Evolutionary conservation across 352 stramenopile species (phyloP).

Genomic region (Phytophthora chlamydospora): DNA sequence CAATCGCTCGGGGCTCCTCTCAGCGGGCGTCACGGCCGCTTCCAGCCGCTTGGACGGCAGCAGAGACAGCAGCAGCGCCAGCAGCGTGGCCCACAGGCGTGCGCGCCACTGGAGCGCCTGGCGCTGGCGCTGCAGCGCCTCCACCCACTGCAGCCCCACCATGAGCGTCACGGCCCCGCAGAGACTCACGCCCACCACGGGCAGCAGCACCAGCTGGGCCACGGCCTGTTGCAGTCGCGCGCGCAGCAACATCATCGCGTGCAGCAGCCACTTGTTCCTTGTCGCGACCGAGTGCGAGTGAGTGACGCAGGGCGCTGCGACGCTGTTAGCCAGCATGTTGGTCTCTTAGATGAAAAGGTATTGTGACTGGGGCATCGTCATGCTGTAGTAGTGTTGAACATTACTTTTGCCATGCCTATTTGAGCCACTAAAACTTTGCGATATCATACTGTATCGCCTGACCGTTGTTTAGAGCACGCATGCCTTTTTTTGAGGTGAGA

Average conservation of each 20-base stretch:
- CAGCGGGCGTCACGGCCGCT: constrained; percentile 10
- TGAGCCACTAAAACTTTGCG: too few relatives aligned
- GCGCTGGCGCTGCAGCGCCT: constrained; percentile 45
- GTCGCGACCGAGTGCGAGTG: constrained; percentile 25
- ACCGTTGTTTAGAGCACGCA: too few relatives aligned
- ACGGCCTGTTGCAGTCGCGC: constrained; percentile 41
- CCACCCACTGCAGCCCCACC: constrained; percentile 66
- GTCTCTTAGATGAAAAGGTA: too few relatives aligned
- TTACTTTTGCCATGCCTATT: too few relatives aligned
- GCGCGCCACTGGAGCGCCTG: constrained; percentile 25
- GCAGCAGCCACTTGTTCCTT: constrained; percentile 13
- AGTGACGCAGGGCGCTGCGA: constrained; percentile 1
- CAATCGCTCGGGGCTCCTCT: constrained; percentile 4
- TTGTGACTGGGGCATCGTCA: too few relatives aligned
- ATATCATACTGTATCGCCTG: too few relatives aligned
- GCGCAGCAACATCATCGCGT: constrained; percentile 10
- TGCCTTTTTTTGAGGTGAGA: too few relatives aligned
- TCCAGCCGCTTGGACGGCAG: constrained; percentile 29
- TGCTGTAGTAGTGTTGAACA: too few relatives aligned
- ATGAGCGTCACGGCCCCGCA: constrained; percentile 60
- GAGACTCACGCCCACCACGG: constrained; percentile 66
- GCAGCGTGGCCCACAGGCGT: constrained; percentile 18
- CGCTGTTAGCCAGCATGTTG: constrained; percentile 15
- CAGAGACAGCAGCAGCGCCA: constrained; percentile 25
- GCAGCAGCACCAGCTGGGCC: constrained; percentile 63